Conservation (phyloP, 108 stramenopile genomes). For the Ochromonas danica region DNA sequence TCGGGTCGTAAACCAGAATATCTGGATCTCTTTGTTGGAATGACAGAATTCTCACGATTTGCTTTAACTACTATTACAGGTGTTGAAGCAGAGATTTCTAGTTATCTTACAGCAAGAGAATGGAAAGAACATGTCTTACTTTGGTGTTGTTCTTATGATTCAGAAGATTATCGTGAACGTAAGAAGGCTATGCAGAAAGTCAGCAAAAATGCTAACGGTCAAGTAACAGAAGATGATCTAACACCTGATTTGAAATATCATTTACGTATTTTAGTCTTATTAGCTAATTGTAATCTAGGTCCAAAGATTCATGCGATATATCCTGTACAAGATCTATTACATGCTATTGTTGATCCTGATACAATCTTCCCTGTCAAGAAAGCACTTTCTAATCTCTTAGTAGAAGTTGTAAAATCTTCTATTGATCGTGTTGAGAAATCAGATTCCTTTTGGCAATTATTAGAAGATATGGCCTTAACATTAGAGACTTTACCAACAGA, state of each 20-base stretch:
- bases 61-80: not conserved
- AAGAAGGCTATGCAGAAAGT: constrained; percentile 4
- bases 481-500: not conserved
- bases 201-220: not conserved
- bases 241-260: constrained; percentile 8
- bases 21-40: constrained; percentile 28
- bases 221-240: not conserved
- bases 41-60: constrained; percentile 7
- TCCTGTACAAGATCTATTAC: constrained; percentile 6
- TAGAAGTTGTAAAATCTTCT: not conserved
- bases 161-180: constrained; percentile 19
- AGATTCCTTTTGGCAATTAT: constrained; percentile 23
- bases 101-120: constrained; percentile 1
- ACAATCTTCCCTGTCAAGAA: constrained; percentile 10
- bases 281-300: constrained; percentile 28
- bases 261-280: not conserved
- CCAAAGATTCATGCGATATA: constrained; percentile 32
- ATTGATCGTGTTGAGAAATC: constrained; percentile 2
- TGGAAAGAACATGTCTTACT: constrained; percentile 22
- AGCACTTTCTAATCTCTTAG: not conserved
- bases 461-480: not conserved
- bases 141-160: constrained; percentile 21
- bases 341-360: not conserved
- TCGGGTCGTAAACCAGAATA: constrained; percentile 7
- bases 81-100: constrained; percentile 20